These are phyloP conservation scores for Emergomyces orientalis DNA, from an alignment of 2,329 filamentous ascomycete genomes.

Conservation along the genomic window DNA sequence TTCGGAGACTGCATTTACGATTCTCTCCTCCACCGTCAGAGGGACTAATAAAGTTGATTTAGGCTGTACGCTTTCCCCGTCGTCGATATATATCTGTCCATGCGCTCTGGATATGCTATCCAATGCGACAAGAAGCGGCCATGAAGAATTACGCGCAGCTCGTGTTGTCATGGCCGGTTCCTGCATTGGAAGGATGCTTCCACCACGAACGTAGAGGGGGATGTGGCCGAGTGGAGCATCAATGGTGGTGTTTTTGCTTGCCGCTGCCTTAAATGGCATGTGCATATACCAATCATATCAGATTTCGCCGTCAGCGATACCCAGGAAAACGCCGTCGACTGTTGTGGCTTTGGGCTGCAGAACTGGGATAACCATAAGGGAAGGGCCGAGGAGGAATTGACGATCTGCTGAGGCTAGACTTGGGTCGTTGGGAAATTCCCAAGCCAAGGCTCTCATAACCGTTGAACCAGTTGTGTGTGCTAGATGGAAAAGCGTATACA, in stretches of 20 bases:
- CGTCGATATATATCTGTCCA: constrained; percentile 62
- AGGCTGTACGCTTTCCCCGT: constrained; percentile 58
- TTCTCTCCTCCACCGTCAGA: constrained; percentile 37
- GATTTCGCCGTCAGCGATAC: constrained; percentile 47
- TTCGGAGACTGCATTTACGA: constrained; percentile 40
- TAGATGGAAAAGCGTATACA: constrained; percentile 63
- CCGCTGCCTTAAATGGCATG: constrained; percentile 42
- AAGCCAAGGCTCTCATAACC: constrained; percentile 62
- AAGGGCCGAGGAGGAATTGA: constrained; percentile 62
- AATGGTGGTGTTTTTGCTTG: constrained; percentile 52
- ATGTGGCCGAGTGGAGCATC: constrained; percentile 58
- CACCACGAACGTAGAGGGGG: constrained; percentile 61
- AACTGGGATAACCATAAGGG: constrained; percentile 58
- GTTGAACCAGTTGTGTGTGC: constrained; percentile 58
- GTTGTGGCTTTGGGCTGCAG: constrained; percentile 51
- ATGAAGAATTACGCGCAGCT: constrained; percentile 54
- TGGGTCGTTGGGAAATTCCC: constrained; percentile 66
- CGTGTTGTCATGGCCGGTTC: constrained; percentile 58
- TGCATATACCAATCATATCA: constrained; percentile 81
- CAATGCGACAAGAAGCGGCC: constrained; percentile 58
- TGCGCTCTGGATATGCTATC: constrained; percentile 45
- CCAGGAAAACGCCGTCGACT: constrained; percentile 62
- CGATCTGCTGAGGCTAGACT: constrained; percentile 56
- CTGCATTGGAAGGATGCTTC: constrained; percentile 57
- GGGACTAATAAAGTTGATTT: constrained; percentile 47